phyloP scores from a whole-genome alignment of 1,139 yeast genomes.

The Taiozyma sp. region DNA sequence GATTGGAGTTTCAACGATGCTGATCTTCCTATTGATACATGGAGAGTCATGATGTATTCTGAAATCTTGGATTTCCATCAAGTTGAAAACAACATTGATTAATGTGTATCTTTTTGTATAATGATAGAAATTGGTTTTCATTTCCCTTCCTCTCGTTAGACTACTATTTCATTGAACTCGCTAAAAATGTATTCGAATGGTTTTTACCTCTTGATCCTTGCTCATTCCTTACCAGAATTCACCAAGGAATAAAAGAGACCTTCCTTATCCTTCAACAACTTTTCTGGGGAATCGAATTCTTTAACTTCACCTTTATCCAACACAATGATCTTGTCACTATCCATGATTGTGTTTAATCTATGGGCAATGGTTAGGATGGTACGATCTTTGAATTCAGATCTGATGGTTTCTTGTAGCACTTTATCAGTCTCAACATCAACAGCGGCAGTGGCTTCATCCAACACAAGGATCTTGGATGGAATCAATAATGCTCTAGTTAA shows the following conservation, averaged over 20 bases:
- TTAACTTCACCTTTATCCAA: constrained; percentile 80
- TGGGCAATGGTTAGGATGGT: constrained; percentile 95
- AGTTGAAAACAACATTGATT: constrained; percentile 23
- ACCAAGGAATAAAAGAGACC: constrained; percentile 69
- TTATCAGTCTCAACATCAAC: constrained; percentile 95
- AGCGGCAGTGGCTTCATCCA: constrained; percentile 97
- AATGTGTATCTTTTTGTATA: background rate
- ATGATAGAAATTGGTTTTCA: background rate
- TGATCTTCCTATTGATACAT: constrained; percentile 93
- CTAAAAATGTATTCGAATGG: background rate
- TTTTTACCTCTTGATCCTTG: background rate
- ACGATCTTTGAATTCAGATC: constrained; percentile 78
- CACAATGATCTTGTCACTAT: constrained; percentile 83
- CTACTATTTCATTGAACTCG: background rate
- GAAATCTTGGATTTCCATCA: constrained; percentile 91
- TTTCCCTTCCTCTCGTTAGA: background rate
- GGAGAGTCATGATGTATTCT: constrained; percentile 99
- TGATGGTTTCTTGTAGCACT: constrained; percentile 79
- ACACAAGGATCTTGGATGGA: constrained; percentile 69
- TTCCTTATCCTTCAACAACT: constrained; percentile 57
- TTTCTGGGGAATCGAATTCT: constrained; percentile 79
- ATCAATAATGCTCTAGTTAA: constrained; percentile 82
- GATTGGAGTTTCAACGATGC: constrained; percentile 99
- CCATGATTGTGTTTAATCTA: constrained; percentile 88
- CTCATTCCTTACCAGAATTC: constrained; percentile 11